Percentiles rank a stretch among this genome's conserved stretches.
Evolutionary conservation across 176 grass and related monocot species (phyloP).

Genomic region (Carex pumila): DNA sequence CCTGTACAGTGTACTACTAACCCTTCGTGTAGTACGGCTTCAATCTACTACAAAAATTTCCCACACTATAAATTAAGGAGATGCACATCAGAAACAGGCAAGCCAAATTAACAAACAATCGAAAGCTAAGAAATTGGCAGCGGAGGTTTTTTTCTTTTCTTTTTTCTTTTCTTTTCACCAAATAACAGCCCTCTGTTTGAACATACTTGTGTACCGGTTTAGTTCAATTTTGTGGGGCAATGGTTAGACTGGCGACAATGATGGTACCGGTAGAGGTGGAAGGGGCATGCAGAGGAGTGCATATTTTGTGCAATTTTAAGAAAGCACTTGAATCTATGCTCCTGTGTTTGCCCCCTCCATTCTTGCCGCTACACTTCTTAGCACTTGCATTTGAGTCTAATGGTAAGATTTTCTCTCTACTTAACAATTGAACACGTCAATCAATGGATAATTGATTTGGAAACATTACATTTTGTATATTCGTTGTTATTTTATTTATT

Average conservation of each 20-base stretch:
- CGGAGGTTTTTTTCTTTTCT: too few species aligned
- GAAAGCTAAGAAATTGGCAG: neutral
- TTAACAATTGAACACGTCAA: neutral
- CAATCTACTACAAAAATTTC: neutral
- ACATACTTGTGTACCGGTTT: neutral
- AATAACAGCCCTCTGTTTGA: neutral
- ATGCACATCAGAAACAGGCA: neutral
- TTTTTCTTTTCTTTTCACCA: neutral
- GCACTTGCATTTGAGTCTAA: neutral
- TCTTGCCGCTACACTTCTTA: constrained; percentile 33
- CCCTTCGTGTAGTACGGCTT: neutral
- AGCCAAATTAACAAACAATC: neutral
- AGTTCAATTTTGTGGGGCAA: neutral
- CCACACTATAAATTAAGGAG: neutral
- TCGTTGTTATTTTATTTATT: neutral
- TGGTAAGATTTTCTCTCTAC: neutral
- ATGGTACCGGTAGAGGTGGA: constrained; percentile 59
- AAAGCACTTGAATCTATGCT: neutral
- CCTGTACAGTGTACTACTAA: neutral
- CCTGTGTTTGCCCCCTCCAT: constrained; percentile 75
- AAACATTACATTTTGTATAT: neutral
- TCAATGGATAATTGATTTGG: neutral
- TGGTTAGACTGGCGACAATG: neutral
- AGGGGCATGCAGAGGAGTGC: constrained; percentile 97
- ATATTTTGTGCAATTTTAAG: neutral